A percentile compares a stretch with the other conserved stretches of the same genome.
These are phyloP conservation scores for Iberis pinnata DNA, from an alignment of 345 rosid genomes.

Conservation along the genomic window DNA sequence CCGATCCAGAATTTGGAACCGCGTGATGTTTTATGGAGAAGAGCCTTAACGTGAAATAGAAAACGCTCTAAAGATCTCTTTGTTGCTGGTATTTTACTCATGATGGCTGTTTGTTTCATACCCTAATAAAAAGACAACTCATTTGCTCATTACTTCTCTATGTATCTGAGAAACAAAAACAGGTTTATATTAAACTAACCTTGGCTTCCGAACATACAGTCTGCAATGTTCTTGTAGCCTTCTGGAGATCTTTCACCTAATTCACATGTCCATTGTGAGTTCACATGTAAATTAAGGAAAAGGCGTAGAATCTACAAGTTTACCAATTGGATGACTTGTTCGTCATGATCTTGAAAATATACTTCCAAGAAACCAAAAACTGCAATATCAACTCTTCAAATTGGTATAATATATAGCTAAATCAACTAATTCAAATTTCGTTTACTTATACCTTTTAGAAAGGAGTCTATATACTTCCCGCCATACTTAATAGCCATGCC, in stretches of 20 bases:
- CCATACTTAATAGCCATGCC: constrained; percentile 85
- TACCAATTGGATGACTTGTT: constrained; percentile 57
- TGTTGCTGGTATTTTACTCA: constrained; percentile 70
- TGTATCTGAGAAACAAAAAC: not conserved
- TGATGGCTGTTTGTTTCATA: constrained; percentile 59
- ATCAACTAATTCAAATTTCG: not conserved
- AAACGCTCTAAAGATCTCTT: constrained; percentile 81
- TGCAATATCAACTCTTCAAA: constrained; percentile 26
- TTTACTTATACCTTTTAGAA: constrained; percentile 56
- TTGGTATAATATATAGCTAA: constrained; percentile 10
- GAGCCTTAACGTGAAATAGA: constrained; percentile 74
- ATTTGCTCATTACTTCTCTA: constrained; percentile 5
- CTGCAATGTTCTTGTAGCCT: constrained; percentile 83
- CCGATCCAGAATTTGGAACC: constrained; percentile 89
- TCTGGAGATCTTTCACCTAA: constrained; percentile 79
- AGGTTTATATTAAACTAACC: constrained; percentile 34
- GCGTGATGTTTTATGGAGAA: constrained; percentile 59
- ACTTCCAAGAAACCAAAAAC: constrained; percentile 66
- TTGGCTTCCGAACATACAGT: constrained; percentile 87
- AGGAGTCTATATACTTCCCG: constrained; percentile 66
- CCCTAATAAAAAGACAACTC: constrained; percentile 42
- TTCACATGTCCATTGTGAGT: constrained; percentile 14
- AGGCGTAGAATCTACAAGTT: constrained; percentile 10
- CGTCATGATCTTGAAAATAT: constrained; percentile 58
- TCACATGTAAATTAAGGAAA: not conserved